A percentile compares a stretch with the other conserved stretches of the same genome.
These are phyloP conservation scores for Botrytis squamosa DNA, from an alignment of 2,329 filamentous ascomycete genomes.

Conservation along the genomic window DNA sequence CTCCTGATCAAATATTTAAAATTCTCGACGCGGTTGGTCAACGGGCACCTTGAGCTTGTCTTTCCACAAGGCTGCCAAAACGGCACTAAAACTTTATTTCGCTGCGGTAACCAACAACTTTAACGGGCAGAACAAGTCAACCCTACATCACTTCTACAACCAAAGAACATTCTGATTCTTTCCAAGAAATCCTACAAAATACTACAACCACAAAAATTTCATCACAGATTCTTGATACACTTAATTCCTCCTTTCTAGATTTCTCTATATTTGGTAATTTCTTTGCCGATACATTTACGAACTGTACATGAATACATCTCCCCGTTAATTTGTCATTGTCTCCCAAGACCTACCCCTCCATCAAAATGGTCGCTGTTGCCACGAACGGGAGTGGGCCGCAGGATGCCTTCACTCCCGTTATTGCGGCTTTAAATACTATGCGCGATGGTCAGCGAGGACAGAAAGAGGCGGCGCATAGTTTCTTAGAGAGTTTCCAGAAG, in stretches of 20 bases:
- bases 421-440: constrained; percentile 90
- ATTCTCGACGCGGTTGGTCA: constrained; percentile 12
- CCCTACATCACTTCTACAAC: constrained; percentile 1
- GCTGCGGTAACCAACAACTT: constrained; percentile 18
- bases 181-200: constrained; percentile 6
- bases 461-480: constrained; percentile 89
- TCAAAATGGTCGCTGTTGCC: constrained; percentile 36
- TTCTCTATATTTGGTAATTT: neutral
- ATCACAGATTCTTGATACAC: neutral
- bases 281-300: neutral
- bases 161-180: constrained; percentile 20
- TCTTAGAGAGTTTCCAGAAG: constrained; percentile 94
- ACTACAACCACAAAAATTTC: neutral
- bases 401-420: constrained; percentile 78
- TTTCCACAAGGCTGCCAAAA: constrained; percentile 19
- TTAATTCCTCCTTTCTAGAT: neutral
- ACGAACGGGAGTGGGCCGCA: constrained; percentile 60
- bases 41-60: neutral
- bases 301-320: constrained; percentile 23
- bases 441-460: constrained; percentile 76
- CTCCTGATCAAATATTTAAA: constrained; percentile 11
- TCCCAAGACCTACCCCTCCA: constrained; percentile 35
- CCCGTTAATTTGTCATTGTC: constrained; percentile 21
- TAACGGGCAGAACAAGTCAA: neutral
- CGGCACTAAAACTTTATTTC: constrained; percentile 23